These are phyloP conservation scores for Paecilomyces formosus DNA, from an alignment of 2,329 filamentous ascomycete species.

Conservation along the genomic window DNA sequence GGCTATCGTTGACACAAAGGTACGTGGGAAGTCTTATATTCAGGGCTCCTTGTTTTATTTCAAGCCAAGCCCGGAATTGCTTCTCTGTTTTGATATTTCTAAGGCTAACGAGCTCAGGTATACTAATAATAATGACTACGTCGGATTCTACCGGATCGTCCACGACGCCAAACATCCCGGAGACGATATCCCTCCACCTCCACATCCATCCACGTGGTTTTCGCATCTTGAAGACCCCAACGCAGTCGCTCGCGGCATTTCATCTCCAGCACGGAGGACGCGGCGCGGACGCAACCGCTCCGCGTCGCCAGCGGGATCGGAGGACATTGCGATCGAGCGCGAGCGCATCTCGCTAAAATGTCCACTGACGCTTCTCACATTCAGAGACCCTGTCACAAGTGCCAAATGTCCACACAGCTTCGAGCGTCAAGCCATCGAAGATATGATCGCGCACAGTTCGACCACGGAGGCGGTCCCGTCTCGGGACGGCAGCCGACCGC, in stretches of 20 bases:
- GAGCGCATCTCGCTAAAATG: slow-evolving; percentile 41
- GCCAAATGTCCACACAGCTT: slow-evolving; percentile 45
- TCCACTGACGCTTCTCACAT: slow-evolving; percentile 40
- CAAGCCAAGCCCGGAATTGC: slow-evolving; percentile 2
- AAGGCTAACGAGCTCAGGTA: slow-evolving; percentile 34
- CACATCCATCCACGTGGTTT: slow-evolving; percentile 58
- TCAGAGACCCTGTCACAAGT: slow-evolving; percentile 40
- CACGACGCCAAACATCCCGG: slow-evolving; percentile 53
- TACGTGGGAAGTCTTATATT: slow-evolving; percentile 14
- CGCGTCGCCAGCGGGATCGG: slow-evolving; percentile 23
- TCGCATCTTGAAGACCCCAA: slow-evolving; percentile 36
- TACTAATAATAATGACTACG: slow-evolving; percentile 53
- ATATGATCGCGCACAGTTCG: slow-evolving; percentile 32
- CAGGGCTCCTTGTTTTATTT: slow-evolving; percentile 6
- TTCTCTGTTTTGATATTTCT: neutral
- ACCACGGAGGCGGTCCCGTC: slow-evolving; percentile 18
- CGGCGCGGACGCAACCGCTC: slow-evolving; percentile 8
- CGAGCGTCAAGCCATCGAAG: slow-evolving; percentile 38
- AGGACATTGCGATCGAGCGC: slow-evolving; percentile 39
- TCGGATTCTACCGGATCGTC: slow-evolving; percentile 53
- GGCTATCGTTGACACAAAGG: slow-evolving; percentile 34
- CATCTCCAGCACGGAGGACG: slow-evolving; percentile 23
- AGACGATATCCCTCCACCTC: slow-evolving; percentile 46
- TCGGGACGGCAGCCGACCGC: slow-evolving; percentile 8
- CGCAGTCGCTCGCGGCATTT: slow-evolving; percentile 26